Conservation (phyloP, 768 basidiomycete species). For the Leccinum olivaceopallidum region DNA sequence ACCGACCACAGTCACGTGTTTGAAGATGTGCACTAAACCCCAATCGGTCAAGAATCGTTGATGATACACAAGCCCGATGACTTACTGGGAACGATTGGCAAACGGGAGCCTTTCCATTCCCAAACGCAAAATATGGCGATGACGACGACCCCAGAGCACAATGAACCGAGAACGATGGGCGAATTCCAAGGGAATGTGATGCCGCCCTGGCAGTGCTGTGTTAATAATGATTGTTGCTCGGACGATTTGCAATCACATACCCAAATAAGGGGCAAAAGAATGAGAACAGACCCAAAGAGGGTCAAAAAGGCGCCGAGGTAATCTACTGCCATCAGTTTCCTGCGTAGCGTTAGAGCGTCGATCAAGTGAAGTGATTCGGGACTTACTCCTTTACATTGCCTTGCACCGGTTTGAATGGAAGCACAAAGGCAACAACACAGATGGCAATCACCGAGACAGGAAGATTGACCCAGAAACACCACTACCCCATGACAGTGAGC, state of each 20-base stretch:
- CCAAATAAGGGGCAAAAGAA: conserved; percentile 76
- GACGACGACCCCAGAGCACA: conserved; percentile 56
- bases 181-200: conserved; percentile 73
- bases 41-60: neutral
- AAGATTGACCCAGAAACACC: conserved; percentile 77
- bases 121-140: conserved; percentile 62
- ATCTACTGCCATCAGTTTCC: conserved; percentile 66
- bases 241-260: conserved; percentile 33
- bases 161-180: conserved; percentile 58
- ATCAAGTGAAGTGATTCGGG: neutral
- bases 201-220: conserved; percentile 50
- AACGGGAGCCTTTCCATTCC: conserved; percentile 68
- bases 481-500: conserved; percentile 35
- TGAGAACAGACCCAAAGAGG: conserved; percentile 57
- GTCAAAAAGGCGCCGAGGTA: conserved; percentile 61
- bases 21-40: conserved; percentile 70
- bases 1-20: conserved; percentile 60
- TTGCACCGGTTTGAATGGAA: conserved; percentile 69
- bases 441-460: conserved; percentile 57
- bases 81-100: conserved; percentile 75
- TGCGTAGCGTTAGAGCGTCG: conserved; percentile 21
- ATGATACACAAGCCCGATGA: neutral
- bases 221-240: conserved; percentile 2
- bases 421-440: conserved; percentile 55
- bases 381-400: conserved; percentile 55